Evolutionary conservation across 495 filamentous ascomycete genomes (phyloP).

Genomic region (Copromyces sp.): DNA sequence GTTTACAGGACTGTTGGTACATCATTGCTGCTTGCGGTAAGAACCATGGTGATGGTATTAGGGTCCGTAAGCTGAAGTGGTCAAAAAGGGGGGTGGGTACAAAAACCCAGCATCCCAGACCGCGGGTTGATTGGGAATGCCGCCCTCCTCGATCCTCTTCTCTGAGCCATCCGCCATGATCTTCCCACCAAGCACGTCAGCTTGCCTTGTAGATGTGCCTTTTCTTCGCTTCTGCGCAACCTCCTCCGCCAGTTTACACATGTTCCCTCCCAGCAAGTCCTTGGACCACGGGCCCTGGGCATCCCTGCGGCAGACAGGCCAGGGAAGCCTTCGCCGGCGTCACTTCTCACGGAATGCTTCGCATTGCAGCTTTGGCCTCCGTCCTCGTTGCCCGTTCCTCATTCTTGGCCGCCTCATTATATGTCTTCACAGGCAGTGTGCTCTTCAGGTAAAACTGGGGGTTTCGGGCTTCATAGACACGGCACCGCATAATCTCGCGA

Average conservation of each 20-base stretch:
- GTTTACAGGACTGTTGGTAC: background rate
- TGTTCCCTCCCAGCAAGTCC: background rate
- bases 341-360: background rate
- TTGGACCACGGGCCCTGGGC: background rate
- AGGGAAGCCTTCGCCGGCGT: background rate
- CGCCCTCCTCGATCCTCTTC: background rate
- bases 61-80: background rate
- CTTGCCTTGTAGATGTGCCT: background rate
- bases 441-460: background rate
- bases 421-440: background rate
- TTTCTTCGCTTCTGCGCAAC: background rate
- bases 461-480: background rate
- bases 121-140: accelerated
- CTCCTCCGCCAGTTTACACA: background rate
- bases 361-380: background rate
- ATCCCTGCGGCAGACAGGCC: background rate
- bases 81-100: background rate
- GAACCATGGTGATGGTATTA: background rate
- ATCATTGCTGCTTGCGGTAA: background rate
- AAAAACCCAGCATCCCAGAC: accelerated
- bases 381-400: no score
- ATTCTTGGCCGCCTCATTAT: no score
- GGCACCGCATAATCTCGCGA: no score
- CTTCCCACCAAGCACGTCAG: background rate
- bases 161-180: background rate